Conservation (phyloP, 495 filamentous ascomycete species). For the Daldinia decipiens region DNA sequence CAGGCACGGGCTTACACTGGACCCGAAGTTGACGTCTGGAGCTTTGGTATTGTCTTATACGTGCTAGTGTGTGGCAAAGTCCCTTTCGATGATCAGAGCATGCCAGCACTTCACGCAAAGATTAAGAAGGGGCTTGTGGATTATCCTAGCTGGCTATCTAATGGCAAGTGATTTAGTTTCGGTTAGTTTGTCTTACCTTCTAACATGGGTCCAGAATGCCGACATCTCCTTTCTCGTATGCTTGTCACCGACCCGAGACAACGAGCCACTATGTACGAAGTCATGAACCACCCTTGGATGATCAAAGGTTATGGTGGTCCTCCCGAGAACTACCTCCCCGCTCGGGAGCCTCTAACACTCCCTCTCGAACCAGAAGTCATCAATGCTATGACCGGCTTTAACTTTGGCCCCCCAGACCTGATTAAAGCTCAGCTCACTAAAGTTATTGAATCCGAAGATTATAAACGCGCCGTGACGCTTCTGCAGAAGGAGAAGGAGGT, state of each 20-base stretch:
- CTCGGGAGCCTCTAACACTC: constrained; percentile 82
- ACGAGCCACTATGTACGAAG: constrained; percentile 86
- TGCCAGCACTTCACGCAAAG: constrained; percentile 98
- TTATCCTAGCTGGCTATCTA: constrained; percentile 91
- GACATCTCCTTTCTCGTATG: constrained; percentile 93
- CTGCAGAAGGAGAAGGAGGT: constrained; percentile 70
- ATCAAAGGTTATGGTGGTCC: constrained; percentile 87
- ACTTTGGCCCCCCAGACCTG: constrained; percentile 87
- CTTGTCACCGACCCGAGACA: constrained; percentile 93
- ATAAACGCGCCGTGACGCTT: constrained; percentile 79
- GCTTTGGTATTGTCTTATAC: constrained; percentile 99
- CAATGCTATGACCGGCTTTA: constrained; percentile 95
- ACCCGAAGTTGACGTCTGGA: constrained; percentile 98
- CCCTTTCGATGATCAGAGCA: constrained; percentile 98
- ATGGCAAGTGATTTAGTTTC: constrained; percentile 67
- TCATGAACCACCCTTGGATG: constrained; percentile 98
- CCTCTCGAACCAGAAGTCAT: constrained; percentile 87
- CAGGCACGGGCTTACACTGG: constrained; percentile 95
- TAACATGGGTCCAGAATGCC: constrained; percentile 75
- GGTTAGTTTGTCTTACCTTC: constrained; percentile 22
- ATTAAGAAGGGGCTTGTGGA: constrained; percentile 98
- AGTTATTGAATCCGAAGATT: constrained; percentile 88
- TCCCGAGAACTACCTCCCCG: constrained; percentile 89
- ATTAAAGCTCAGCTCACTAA: constrained; percentile 85
- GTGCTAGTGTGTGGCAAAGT: constrained; percentile 98